These are phyloP conservation scores for Protomyces macrosporus DNA, from an alignment of 1,139 yeast genomes.

Conservation along the genomic window DNA sequence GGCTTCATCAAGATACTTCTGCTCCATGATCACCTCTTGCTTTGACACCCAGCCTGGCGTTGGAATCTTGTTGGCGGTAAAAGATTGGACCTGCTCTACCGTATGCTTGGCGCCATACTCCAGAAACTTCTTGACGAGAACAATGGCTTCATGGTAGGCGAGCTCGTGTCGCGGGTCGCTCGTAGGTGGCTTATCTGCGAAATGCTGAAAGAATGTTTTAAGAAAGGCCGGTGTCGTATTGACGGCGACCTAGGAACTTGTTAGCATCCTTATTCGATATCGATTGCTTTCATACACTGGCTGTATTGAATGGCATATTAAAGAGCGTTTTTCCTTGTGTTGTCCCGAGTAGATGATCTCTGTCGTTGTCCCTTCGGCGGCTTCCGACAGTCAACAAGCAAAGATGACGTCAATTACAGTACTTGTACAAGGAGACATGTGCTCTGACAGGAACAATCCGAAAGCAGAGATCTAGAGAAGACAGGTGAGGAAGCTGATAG, in stretches of 20 bases:
- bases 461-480: too few species aligned
- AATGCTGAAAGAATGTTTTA: conserved; percentile 22
- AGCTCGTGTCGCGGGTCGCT: conserved; percentile 17
- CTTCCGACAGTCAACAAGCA: too few species aligned
- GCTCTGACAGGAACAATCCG: too few species aligned
- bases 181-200: conserved; percentile 8
- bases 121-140: conserved; percentile 17
- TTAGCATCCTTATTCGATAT: not conserved
- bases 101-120: conserved; percentile 21
- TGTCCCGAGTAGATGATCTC: not conserved
- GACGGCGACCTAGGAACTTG: conserved; percentile 12
- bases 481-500: too few species aligned
- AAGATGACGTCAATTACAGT: too few species aligned
- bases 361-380: too few species aligned
- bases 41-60: conserved; percentile 24
- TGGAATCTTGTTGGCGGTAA: conserved; percentile 24
- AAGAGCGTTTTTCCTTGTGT: not conserved
- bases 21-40: conserved; percentile 13
- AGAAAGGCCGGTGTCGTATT: conserved; percentile 20
- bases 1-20: conserved; percentile 8
- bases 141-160: conserved; percentile 21
- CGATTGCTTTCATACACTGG: conserved; percentile 1
- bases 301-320: conserved; percentile 23
- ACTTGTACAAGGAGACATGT: too few species aligned
- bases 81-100: conserved; percentile 24